Conservation (phyloP, 371 early-diverging fungal species). For the Apophysomyces variabilis region DNA sequence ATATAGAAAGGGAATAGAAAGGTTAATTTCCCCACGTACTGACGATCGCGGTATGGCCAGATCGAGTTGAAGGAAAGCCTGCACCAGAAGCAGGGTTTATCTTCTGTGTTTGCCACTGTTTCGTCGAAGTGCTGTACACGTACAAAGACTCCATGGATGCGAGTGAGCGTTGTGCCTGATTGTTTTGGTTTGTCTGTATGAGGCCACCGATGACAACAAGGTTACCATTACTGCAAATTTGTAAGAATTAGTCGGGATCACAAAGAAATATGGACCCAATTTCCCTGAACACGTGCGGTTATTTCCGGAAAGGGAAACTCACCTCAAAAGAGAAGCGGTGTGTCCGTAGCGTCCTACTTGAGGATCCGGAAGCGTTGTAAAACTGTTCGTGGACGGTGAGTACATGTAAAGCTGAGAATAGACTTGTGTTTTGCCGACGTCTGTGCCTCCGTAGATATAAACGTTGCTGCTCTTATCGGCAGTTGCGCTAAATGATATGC, state of each 20-base stretch:
- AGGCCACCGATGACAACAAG: constrained; percentile 51
- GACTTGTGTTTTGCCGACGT: constrained; percentile 14
- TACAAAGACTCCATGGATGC: constrained; percentile 23
- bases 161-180: constrained; percentile 7
- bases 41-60: constrained; percentile 41
- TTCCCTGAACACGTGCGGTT: constrained; percentile 10
- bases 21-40: constrained; percentile 32
- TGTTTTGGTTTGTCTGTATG: not conserved
- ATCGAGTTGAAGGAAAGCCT: constrained; percentile 26
- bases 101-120: constrained; percentile 26
- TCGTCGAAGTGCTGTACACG: constrained; percentile 34
- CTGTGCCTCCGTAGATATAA: constrained; percentile 39
- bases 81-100: constrained; percentile 4
- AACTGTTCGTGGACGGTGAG: constrained; percentile 22
- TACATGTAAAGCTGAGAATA: constrained; percentile 33
- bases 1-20: not conserved
- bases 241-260: constrained; percentile 12
- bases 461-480: constrained; percentile 23
- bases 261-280: constrained; percentile 6
- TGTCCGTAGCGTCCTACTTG: constrained; percentile 35
- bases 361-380: constrained; percentile 20
- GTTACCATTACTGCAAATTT: constrained; percentile 34
- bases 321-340: constrained; percentile 44
- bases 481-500: constrained; percentile 30
- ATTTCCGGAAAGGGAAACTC: constrained; percentile 14